Evolutionary conservation across 2,329 filamentous ascomycete genomes (phyloP).

Genomic region (Aphanocladium album): DNA sequence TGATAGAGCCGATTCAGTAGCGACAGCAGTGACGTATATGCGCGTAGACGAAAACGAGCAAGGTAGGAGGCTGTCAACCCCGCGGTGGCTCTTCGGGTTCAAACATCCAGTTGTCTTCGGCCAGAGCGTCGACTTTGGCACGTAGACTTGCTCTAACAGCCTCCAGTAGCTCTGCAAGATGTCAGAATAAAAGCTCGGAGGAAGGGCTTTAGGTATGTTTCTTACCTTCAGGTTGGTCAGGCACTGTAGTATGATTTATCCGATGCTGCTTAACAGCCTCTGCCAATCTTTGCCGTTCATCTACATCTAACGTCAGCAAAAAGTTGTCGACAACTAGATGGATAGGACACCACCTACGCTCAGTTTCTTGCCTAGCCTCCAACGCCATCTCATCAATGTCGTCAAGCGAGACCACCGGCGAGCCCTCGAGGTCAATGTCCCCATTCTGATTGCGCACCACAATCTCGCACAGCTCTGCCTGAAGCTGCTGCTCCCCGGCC

Average conservation of each 20-base stretch:
- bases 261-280: slow-evolving; percentile 59
- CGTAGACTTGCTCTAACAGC: slow-evolving; percentile 64
- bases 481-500: slow-evolving; percentile 26
- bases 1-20: background rate
- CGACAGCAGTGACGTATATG: background rate
- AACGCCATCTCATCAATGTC: slow-evolving; percentile 50
- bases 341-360: slow-evolving; percentile 37
- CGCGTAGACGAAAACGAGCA: no score
- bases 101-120: slow-evolving; percentile 91
- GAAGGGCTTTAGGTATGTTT: background rate
- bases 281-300: slow-evolving; percentile 54
- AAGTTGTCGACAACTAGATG: background rate
- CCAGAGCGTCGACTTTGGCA: slow-evolving; percentile 66
- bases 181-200: slow-evolving; percentile 12
- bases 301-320: slow-evolving; percentile 29
- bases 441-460: slow-evolving; percentile 59
- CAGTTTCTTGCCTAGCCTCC: slow-evolving; percentile 53
- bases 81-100: slow-evolving; percentile 58
- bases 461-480: slow-evolving; percentile 49
- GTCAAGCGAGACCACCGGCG: slow-evolving; percentile 47
- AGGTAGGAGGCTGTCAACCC: slow-evolving; percentile 22
- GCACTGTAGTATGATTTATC: slow-evolving; percentile 47
- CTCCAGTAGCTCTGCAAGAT: slow-evolving; percentile 58
- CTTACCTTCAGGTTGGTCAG: slow-evolving; percentile 61
- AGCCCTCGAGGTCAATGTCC: slow-evolving; percentile 56